phyloP scores from a whole-genome alignment of 2,329 filamentous ascomycete genomes.

The Aureobasidium sp. region DNA sequence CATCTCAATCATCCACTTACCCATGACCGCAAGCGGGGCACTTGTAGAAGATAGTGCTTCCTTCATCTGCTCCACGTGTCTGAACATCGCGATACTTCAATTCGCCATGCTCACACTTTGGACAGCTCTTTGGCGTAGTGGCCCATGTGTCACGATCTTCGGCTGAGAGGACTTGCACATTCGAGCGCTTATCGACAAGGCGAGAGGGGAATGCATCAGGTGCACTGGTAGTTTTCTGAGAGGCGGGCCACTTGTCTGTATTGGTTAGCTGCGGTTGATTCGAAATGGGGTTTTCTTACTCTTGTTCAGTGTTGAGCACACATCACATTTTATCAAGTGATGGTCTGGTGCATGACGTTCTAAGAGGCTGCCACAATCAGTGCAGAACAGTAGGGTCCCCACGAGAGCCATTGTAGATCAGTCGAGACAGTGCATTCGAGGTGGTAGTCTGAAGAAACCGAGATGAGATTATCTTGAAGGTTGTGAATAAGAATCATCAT shows the following conservation, averaged over 20 bases:
- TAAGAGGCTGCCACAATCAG: slow-evolving; percentile 82
- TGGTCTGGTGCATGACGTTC: slow-evolving; percentile 71
- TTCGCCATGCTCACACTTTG: slow-evolving; percentile 72
- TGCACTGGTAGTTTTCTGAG: slow-evolving; percentile 72
- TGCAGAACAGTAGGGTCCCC: slow-evolving; percentile 87
- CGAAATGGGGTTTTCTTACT: slow-evolving; percentile 43
- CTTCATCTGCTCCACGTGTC: slow-evolving; percentile 87
- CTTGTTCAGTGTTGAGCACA: slow-evolving; percentile 79
- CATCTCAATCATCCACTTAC: slow-evolving; percentile 36
- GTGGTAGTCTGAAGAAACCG: background rate
- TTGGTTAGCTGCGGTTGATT: background rate
- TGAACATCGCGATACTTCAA: slow-evolving; percentile 83
- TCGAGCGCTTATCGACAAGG: slow-evolving; percentile 80
- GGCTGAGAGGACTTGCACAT: slow-evolving; percentile 71
- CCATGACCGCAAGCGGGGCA: slow-evolving; percentile 75
- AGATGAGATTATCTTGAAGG: background rate
- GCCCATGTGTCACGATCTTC: slow-evolving; percentile 67
- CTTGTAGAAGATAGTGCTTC: slow-evolving; percentile 82
- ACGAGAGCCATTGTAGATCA: slow-evolving; percentile 67
- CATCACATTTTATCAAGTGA: slow-evolving; percentile 71
- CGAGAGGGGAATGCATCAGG: slow-evolving; percentile 83
- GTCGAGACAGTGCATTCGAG: no score
- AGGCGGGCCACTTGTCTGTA: slow-evolving; percentile 47
- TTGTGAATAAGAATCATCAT: background rate
- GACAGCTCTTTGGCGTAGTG: slow-evolving; percentile 61